phyloP scores from a whole-genome alignment of 2,329 filamentous ascomycete species.

The Reticulascus tulasneorum region DNA sequence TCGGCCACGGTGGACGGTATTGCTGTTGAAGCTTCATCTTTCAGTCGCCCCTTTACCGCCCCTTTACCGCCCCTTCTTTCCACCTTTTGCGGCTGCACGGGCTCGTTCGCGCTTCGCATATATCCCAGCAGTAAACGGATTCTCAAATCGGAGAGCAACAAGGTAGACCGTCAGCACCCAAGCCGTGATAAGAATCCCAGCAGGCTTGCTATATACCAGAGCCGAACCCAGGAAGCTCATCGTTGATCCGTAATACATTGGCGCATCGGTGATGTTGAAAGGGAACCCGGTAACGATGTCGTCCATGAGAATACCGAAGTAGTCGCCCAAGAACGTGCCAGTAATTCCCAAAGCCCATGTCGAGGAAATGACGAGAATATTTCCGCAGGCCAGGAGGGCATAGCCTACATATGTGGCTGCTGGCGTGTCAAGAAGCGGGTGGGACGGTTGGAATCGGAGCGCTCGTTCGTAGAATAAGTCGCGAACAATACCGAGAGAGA shows the following conservation, averaged over 20 bases:
- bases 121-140: conserved; percentile 90
- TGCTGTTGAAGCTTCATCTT: conserved; percentile 17
- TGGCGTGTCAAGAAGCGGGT: conserved; percentile 64
- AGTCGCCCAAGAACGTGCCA: conserved; percentile 95
- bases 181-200: conserved; percentile 71
- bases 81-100: conserved; percentile 40
- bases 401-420: conserved; percentile 61
- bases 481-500: conserved; percentile 83
- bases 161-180: conserved; percentile 76
- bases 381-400: conserved; percentile 69
- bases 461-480: conserved; percentile 85
- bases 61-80: conserved; percentile 49
- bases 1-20: no score
- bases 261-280: conserved; percentile 84
- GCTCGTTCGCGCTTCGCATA: conserved; percentile 78
- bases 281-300: conserved; percentile 90
- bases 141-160: conserved; percentile 80
- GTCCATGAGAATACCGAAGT: conserved; percentile 98
- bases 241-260: conserved; percentile 96
- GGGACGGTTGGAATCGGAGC: conserved; percentile 69
- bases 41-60: conserved; percentile 5
- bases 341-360: conserved; percentile 93
- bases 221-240: conserved; percentile 89
- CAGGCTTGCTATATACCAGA: conserved; percentile 80
- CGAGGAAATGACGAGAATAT: conserved; percentile 79